Percentiles rank a stretch among this genome's conserved stretches.
phyloP scores from a whole-genome alignment of 1,284 basidiomycete species.

The Macrocystidia cucumis region DNA sequence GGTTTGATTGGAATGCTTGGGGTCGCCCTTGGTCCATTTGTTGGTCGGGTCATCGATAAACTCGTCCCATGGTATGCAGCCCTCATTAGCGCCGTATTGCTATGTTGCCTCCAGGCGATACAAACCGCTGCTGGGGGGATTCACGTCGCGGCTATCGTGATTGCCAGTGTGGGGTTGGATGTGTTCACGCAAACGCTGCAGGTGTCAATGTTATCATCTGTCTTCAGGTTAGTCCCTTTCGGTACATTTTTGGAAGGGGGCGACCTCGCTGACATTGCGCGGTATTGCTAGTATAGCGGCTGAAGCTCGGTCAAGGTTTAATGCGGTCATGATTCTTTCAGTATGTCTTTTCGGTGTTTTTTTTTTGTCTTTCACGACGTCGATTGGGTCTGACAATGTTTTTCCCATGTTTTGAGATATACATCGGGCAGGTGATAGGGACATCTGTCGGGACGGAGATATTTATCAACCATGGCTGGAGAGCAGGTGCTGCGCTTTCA shows the following conservation, averaged over 20 bases:
- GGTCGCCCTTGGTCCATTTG: conserved; percentile 53
- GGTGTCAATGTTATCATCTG: conserved; percentile 31
- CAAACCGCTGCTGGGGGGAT: conserved; percentile 52
- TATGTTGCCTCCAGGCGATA: conserved; percentile 39
- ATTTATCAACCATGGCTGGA: conserved; percentile 47
- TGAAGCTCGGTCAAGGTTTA: conserved; percentile 49
- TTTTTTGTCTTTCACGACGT: no score
- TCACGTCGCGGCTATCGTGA: conserved; percentile 47
- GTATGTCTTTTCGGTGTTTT: no score
- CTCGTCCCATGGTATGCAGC: conserved; percentile 63
- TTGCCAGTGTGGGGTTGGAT: conserved; percentile 32
- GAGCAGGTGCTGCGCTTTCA: conserved; percentile 33
- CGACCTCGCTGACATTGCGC: not conserved
- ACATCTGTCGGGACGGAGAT: conserved; percentile 47
- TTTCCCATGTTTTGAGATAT: no score
- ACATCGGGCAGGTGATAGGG: conserved; percentile 51
- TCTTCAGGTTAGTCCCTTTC: conserved; percentile 24
- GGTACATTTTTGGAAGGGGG: conserved; percentile 10
- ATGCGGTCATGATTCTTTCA: conserved; percentile 54
- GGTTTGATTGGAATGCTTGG: conserved; percentile 64
- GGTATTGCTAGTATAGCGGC: conserved; percentile 52
- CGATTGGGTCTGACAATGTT: no score
- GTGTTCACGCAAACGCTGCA: conserved; percentile 34
- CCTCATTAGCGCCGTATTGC: conserved; percentile 34
- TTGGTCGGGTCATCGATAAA: conserved; percentile 53